Percentiles rank a stretch among this genome's conserved stretches.
Evolutionary conservation across 2,329 filamentous ascomycete species (phyloP).

Genomic region (Trichoderma asperellum): DNA sequence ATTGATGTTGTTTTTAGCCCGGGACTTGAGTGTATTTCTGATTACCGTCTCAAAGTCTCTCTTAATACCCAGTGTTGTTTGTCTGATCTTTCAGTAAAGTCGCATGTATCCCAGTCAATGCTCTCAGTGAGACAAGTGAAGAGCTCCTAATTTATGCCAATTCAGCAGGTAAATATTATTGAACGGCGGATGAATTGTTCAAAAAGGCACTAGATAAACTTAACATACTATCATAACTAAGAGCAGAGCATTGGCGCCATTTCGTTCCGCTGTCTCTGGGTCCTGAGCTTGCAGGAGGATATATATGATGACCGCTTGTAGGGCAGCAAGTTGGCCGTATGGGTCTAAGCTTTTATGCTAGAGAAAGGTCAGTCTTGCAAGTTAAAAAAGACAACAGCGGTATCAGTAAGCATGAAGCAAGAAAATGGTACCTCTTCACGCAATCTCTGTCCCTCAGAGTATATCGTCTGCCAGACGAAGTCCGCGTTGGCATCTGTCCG

Average conservation of each 20-base stretch:
- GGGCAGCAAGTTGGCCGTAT: slow-evolving; percentile 10
- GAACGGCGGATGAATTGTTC: not conserved
- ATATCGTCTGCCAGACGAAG: slow-evolving; percentile 15
- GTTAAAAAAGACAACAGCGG: not conserved
- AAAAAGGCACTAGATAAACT: not conserved
- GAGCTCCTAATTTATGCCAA: slow-evolving; percentile 5
- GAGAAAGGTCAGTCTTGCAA: not conserved
- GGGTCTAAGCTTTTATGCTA: slow-evolving; percentile 9
- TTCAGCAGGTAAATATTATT: not conserved
- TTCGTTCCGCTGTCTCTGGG: slow-evolving; percentile 7
- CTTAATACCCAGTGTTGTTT: slow-evolving; percentile 13
- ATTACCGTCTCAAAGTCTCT: slow-evolving; percentile 16
- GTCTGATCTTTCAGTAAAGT: not conserved
- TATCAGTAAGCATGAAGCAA: too few relatives aligned
- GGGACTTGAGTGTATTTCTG: not conserved
- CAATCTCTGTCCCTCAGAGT: slow-evolving; percentile 17
- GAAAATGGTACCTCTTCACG: slow-evolving; percentile 2
- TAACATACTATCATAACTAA: slow-evolving; percentile 4
- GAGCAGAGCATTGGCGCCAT: slow-evolving; percentile 20
- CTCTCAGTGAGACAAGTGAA: slow-evolving; percentile 20
- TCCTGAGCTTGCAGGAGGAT: slow-evolving; percentile 15
- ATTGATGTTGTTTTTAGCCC: not conserved
- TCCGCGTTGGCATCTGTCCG: slow-evolving; percentile 11
- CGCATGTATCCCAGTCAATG: slow-evolving; percentile 9
- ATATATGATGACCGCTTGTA: slow-evolving; percentile 19